These are phyloP conservation scores for Coemansia sp. DNA, from an alignment of 192 early-diverging fungal genomes.

Conservation along the genomic window DNA sequence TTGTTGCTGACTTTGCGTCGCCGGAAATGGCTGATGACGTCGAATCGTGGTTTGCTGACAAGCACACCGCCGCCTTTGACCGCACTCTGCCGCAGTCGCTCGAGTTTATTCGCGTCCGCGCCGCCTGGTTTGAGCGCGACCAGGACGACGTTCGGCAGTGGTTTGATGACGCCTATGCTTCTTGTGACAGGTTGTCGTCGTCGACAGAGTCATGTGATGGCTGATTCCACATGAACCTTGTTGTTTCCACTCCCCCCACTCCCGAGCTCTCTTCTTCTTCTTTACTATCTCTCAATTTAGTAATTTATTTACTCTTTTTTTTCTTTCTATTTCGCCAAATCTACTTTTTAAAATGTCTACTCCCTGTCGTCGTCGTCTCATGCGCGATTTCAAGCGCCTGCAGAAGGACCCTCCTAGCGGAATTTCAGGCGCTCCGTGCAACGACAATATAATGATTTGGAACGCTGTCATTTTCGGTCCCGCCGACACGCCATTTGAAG, in stretches of 20 bases:
- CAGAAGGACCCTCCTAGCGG: slow-evolving; percentile 91
- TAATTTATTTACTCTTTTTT: background rate
- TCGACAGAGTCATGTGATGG: background rate
- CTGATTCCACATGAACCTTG: background rate
- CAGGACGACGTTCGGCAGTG: slow-evolving; percentile 29
- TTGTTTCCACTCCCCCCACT: background rate
- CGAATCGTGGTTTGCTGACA: slow-evolving; percentile 59
- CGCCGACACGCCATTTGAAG: slow-evolving; percentile 97
- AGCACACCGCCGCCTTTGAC: slow-evolving; percentile 58
- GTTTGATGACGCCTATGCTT: slow-evolving; percentile 7
- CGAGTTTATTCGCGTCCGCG: slow-evolving; percentile 65
- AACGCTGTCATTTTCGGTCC: slow-evolving; percentile 99
- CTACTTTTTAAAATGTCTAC: slow-evolving; percentile 83
- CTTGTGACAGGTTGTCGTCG: too few species aligned
- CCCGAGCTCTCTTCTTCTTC: too few species aligned
- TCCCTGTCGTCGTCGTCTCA: slow-evolving; percentile 88
- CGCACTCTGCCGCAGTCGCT: slow-evolving; percentile 70
- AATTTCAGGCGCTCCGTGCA: slow-evolving; percentile 87
- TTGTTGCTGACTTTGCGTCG: slow-evolving; percentile 61
- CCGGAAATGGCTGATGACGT: slow-evolving; percentile 58
- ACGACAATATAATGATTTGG: slow-evolving; percentile 98
- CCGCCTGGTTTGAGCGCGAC: slow-evolving; percentile 48
- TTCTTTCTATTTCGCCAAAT: background rate
- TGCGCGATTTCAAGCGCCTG: slow-evolving; percentile 98
- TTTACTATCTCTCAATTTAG: background rate